phyloP scores from a whole-genome alignment of 306 rosid genomes.

The Sicyos baderoa region DNA sequence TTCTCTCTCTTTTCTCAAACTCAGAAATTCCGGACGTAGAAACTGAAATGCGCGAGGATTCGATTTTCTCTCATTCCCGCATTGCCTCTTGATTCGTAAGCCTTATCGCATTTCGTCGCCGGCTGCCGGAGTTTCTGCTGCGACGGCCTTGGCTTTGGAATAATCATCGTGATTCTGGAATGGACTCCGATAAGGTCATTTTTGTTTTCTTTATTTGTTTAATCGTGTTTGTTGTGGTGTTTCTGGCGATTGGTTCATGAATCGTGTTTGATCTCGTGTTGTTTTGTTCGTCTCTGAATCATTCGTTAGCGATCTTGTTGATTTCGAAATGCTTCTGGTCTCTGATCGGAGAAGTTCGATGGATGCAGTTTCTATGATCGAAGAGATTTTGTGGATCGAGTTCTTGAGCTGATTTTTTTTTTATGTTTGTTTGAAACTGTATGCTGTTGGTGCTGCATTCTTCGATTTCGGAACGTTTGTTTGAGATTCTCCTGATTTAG shows the following conservation, averaged over 20 bases:
- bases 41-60: constrained; percentile 9
- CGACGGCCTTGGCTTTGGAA: constrained; percentile 27
- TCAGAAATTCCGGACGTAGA: background rate
- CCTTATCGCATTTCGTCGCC: constrained; percentile 44
- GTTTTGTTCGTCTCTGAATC: constrained; percentile 23
- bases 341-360: constrained; percentile 27
- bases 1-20: constrained; percentile 28
- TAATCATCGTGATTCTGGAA: constrained; percentile 44
- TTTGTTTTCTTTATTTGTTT: constrained; percentile 16
- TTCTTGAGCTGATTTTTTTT: background rate
- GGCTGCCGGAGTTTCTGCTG: constrained; percentile 34
- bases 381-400: constrained; percentile 16
- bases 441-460: constrained; percentile 8
- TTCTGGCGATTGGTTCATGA: constrained; percentile 23
- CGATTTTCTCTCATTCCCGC: constrained; percentile 28
- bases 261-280: constrained; percentile 45
- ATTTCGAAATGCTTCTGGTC: constrained; percentile 22
- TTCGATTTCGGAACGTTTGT: background rate
- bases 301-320: constrained; percentile 40
- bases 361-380: constrained; percentile 19
- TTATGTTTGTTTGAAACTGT: background rate
- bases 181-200: constrained; percentile 59
- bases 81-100: constrained; percentile 71
- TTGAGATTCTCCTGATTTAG: constrained; percentile 6
- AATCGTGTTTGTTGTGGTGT: background rate